Conservation (phyloP, 2,329 filamentous ascomycete species). For the Didymella exigua region DNA sequence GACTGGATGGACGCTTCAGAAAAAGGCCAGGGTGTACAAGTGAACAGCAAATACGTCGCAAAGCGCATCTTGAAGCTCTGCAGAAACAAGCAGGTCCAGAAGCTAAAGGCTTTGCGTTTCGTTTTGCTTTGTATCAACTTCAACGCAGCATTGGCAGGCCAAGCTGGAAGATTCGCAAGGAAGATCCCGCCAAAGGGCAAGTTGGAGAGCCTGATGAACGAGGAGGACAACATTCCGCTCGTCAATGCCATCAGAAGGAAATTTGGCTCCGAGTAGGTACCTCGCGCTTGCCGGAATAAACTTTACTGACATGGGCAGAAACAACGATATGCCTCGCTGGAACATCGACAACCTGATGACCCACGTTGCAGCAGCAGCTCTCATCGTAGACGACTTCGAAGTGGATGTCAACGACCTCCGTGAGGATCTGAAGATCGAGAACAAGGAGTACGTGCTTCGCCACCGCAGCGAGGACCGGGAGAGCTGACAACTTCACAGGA, state of each 20-base stretch:
- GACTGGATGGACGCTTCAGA: slow-evolving; percentile 75
- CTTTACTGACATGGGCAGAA: slow-evolving; percentile 27
- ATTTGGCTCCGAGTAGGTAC: slow-evolving; percentile 58
- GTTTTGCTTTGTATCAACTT: slow-evolving; percentile 57
- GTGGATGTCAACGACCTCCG: slow-evolving; percentile 72
- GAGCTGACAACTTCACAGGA: slow-evolving; percentile 36
- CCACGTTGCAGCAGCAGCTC: slow-evolving; percentile 72
- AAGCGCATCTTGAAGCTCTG: slow-evolving; percentile 64
- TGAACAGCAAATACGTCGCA: slow-evolving; percentile 69
- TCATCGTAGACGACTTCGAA: slow-evolving; percentile 74
- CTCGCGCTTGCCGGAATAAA: not conserved
- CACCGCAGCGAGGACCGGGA: no score
- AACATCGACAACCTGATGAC: slow-evolving; percentile 74
- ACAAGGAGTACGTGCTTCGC: slow-evolving; percentile 59
- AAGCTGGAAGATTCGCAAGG: slow-evolving; percentile 47
- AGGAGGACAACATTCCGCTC: slow-evolving; percentile 31
- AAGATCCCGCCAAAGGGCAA: slow-evolving; percentile 66
- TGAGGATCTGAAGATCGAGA: slow-evolving; percentile 74
- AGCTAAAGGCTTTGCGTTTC: slow-evolving; percentile 57
- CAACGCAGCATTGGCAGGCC: slow-evolving; percentile 47
- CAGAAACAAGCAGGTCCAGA: slow-evolving; percentile 57
- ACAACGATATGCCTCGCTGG: slow-evolving; percentile 68
- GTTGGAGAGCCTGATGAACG: slow-evolving; percentile 67
- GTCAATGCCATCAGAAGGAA: slow-evolving; percentile 59
- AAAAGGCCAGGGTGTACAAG: slow-evolving; percentile 61